Percentiles rank a stretch among this genome's conserved stretches.
phyloP scores from a whole-genome alignment of 2,329 filamentous ascomycete genomes.

The Sclerotinia glacialis region DNA sequence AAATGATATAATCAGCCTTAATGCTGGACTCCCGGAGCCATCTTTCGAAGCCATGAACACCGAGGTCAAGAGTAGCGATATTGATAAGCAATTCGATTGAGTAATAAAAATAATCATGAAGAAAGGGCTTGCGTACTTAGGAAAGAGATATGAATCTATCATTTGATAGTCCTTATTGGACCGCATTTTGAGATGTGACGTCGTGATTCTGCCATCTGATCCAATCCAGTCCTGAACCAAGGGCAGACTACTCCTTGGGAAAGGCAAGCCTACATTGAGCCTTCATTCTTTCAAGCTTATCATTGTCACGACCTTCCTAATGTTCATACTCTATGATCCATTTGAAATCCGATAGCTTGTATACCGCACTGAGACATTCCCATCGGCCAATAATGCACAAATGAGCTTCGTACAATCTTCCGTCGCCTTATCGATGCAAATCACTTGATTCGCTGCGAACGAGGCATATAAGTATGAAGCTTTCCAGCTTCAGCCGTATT shows the following conservation, averaged over 20 bases:
- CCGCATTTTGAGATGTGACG: not conserved
- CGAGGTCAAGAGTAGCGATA: not conserved
- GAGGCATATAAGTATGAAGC: not conserved
- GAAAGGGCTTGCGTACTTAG: not conserved
- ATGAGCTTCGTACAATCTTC: not conserved
- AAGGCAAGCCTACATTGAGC: not conserved
- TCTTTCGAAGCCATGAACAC: not conserved
- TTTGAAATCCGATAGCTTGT: not conserved
- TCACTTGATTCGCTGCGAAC: not conserved
- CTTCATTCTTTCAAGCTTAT: not conserved
- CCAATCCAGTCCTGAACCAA: not conserved
- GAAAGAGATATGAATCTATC: not conserved
- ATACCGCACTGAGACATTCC: not conserved
- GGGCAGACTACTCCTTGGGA: not conserved
- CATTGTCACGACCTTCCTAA: not conserved
- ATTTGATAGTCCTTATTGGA: not conserved
- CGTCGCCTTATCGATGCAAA: constrained; percentile 3
- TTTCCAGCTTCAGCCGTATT: not conserved
- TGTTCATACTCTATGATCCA: not conserved
- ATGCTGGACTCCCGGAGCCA: not conserved
- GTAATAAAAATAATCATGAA: not conserved
- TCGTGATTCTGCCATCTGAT: not conserved
- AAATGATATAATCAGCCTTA: not conserved
- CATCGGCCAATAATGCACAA: not conserved
- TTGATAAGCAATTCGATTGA: not conserved